These are phyloP conservation scores for Aspergillus niger DNA, from an alignment of 2,329 filamentous ascomycete genomes.

Conservation along the genomic window DNA sequence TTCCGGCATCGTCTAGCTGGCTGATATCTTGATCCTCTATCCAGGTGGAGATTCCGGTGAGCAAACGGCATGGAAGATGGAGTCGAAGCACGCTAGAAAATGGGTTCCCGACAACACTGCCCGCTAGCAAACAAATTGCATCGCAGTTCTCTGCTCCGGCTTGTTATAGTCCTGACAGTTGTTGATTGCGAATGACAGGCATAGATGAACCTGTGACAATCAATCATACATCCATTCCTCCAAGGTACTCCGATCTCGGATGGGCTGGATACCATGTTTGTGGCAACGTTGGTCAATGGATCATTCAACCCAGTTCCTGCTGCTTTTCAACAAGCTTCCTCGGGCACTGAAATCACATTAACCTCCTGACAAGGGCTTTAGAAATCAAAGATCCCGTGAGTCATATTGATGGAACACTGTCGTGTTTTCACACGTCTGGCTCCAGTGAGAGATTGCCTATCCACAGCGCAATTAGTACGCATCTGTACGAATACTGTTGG, in stretches of 20 bases:
- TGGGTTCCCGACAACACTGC: constrained; percentile 11
- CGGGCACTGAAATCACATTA: constrained; percentile 9
- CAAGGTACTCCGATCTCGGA: constrained; percentile 14
- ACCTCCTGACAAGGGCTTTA: constrained; percentile 1
- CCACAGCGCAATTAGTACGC: background rate
- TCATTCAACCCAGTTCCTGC: background rate
- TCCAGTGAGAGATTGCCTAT: background rate
- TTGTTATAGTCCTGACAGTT: background rate
- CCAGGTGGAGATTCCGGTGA: constrained; percentile 14
- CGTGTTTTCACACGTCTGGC: background rate
- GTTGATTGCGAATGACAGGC: background rate
- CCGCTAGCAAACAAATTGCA: constrained; percentile 6
- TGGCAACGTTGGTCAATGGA: background rate
- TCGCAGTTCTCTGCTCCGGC: background rate
- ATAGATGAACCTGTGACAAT: background rate
- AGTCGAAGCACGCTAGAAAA: constrained; percentile 28
- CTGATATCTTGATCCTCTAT: constrained; percentile 2
- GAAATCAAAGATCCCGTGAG: background rate
- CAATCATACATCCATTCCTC: constrained; percentile 6
- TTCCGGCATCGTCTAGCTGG: constrained; percentile 6
- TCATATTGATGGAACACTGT: background rate
- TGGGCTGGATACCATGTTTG: constrained; percentile 3
- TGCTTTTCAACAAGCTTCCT: constrained; percentile 10
- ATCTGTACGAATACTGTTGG: background rate
- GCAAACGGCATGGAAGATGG: constrained; percentile 19